Evolutionary conservation across 768 basidiomycete genomes (phyloP).

Genomic region (Hortiboletus campestris): DNA sequence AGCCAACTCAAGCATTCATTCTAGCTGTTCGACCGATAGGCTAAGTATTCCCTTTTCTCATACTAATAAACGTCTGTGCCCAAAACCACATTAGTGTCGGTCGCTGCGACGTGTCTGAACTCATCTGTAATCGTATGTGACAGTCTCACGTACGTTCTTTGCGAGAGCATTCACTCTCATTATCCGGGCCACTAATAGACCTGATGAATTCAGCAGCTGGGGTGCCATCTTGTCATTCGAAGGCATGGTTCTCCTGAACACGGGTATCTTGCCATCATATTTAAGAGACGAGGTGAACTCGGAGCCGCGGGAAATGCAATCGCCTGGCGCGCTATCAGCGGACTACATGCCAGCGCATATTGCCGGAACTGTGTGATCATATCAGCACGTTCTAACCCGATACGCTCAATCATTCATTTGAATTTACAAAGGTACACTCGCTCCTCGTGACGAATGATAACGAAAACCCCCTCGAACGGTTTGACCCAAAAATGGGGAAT

Average conservation of each 20-base stretch:
- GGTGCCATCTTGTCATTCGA: not conserved
- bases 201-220: not conserved
- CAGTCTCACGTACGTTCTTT: slow-evolving; percentile 6
- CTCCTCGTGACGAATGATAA: not conserved
- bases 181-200: not conserved
- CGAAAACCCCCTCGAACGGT: not conserved
- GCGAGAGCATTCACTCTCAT: not conserved
- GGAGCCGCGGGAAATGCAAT: not conserved
- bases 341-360: no score
- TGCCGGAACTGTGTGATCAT: no score
- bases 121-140: not conserved
- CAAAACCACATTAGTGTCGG: not conserved
- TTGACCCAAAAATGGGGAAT: not conserved
- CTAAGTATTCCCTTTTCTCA: slow-evolving; percentile 2
- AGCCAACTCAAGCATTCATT: no score
- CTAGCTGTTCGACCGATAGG: no score
- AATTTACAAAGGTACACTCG: not conserved
- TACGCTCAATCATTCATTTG: not conserved
- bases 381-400: not conserved
- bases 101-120: not conserved
- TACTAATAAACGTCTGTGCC: not conserved
- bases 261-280: no score
- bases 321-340: not conserved
- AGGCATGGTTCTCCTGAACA: not conserved
- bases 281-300: not conserved